phyloP scores from a whole-genome alignment of 345 rosid species.

The Hevea brasiliensis region DNA sequence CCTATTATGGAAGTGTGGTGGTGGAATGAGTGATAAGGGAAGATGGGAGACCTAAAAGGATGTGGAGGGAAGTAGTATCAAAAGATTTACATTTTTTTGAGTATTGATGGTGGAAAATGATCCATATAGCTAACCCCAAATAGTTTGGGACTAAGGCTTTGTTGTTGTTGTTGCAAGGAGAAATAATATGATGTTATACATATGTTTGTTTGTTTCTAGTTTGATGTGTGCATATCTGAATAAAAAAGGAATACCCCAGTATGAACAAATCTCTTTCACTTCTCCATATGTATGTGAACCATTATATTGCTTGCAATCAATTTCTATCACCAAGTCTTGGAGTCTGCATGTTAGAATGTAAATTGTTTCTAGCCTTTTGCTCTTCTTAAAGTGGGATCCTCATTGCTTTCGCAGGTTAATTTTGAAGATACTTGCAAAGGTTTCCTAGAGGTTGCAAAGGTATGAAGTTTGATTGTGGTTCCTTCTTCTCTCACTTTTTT shows the following conservation, averaged over 20 bases:
- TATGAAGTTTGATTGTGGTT: slow-evolving; percentile 20
- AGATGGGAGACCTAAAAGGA: no score
- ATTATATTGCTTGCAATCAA: not conserved
- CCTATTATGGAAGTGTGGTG: no score
- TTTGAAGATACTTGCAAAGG: slow-evolving; percentile 99
- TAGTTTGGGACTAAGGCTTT: no score
- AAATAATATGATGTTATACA: not conserved
- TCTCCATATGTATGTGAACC: not conserved
- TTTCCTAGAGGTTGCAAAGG: slow-evolving; percentile 96
- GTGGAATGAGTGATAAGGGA: no score
- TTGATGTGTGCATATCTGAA: not conserved
- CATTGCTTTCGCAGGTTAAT: slow-evolving; percentile 56
- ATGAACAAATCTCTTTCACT: not conserved
- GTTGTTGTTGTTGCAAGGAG: not conserved
- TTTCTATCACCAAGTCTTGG: no score
- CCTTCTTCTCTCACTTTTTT: not conserved
- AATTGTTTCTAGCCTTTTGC: not conserved
- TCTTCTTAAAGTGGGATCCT: slow-evolving; percentile 15
- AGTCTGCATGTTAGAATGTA: not conserved
- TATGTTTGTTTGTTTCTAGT: not conserved
- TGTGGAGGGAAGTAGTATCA: no score
- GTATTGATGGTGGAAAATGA: not conserved
- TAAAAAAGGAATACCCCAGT: not conserved
- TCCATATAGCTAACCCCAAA: not conserved
- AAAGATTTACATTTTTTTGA: no score